phyloP scores from a whole-genome alignment of 345 rosid genomes.

The Rhodamnia argentea region DNA sequence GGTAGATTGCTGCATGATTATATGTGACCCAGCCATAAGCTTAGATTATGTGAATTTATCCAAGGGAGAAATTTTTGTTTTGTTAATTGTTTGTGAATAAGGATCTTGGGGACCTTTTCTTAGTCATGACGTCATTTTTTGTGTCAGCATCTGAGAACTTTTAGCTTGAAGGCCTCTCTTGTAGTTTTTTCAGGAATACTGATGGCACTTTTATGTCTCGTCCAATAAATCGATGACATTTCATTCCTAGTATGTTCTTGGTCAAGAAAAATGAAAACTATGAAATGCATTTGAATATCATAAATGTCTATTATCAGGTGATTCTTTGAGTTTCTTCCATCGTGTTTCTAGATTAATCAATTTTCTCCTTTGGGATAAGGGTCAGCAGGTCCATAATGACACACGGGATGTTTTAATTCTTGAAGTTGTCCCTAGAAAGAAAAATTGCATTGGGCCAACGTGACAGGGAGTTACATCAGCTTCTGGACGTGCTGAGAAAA shows the following conservation, averaged over 20 bases:
- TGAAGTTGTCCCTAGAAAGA: background rate
- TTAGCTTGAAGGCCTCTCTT: background rate
- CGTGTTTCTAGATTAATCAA: background rate
- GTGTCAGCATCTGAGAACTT: background rate
- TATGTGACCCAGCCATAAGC: background rate
- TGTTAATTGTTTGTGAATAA: background rate
- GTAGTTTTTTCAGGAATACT: background rate
- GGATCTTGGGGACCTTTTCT: background rate
- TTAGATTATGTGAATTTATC: background rate
- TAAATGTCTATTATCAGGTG: background rate
- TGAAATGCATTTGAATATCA: background rate
- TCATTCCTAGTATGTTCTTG: background rate
- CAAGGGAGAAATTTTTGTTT: background rate
- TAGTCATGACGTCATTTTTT: background rate
- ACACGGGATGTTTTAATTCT: background rate
- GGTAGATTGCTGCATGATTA: constrained; percentile 27
- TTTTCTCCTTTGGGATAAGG: background rate
- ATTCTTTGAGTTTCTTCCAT: background rate
- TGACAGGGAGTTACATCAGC: background rate
- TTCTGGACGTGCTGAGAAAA: background rate
- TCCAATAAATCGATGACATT: background rate
- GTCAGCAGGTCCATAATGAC: background rate
- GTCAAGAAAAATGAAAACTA: background rate
- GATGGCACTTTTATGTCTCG: background rate
- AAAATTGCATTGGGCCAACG: background rate